Base-by-base conservation (phyloP, 768 basidiomycete genomes). In the Clitopilus hobsonii region DNA sequence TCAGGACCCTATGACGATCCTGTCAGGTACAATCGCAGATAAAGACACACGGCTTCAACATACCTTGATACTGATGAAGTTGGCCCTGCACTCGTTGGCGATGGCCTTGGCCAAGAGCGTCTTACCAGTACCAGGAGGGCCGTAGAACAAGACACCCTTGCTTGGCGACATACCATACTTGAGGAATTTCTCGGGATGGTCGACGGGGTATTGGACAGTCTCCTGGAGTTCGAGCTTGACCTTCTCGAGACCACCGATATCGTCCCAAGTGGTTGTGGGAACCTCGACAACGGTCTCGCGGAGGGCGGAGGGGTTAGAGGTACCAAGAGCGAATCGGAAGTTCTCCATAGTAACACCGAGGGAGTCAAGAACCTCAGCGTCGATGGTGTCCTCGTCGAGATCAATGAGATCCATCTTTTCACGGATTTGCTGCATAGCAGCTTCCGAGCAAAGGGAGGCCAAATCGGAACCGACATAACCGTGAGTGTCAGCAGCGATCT, bases 91-190 rank as follows among this genome's bases (percentile, higher is more conserved):
- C 79, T 98, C 97, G 70, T 98, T 95, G 63, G 97, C 97, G 67
- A 98, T 98, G 56, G 97, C 97, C 77, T 98, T 99, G 54, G 97
- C 97, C 54, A 99, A 83, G 63, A 99, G 69, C 20, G 97, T 99
- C 79, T 99, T 99, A 90, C 97, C 97, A 59, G 97, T 99, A 83
- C 97, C 97, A 62, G 97, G 97, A 69, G 97, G 97, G 45, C 97
- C 97, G 71, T 98, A 99, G 84, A 99, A 99, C 65, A 99, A 74
- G 47, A 99, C 97, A 85, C 97, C 97, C 79, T 98, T 98, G 28
- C 94, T 96, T 4, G 97, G 96, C 24, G 93, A 94, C 97, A 99
- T 98, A 62, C 97, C 97, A 66, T 99, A 99, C 79, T 99, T 99
- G 88, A 99, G 81, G 94, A 98, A 99, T 79, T 99, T 99, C 71